phyloP scores from a whole-genome alignment of 139 green algal species.

The Volvox africanus region DNA sequence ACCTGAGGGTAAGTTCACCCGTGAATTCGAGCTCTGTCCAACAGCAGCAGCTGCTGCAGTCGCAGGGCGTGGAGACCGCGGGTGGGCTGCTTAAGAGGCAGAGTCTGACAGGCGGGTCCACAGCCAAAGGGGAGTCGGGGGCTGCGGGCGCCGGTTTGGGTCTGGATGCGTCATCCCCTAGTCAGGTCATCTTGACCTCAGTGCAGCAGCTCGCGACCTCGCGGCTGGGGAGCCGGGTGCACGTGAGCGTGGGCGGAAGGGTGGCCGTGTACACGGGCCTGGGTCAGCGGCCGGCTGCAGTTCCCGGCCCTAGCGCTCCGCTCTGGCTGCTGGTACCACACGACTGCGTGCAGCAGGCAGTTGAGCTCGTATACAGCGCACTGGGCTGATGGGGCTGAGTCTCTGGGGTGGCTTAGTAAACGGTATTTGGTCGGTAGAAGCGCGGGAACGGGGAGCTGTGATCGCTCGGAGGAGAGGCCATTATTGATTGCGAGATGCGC shows the following conservation, averaged over 20 bases:
- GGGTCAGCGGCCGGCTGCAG: background rate
- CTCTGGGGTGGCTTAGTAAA: no score
- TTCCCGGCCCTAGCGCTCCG: background rate
- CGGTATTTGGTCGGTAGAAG: no score
- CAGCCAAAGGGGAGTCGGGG: background rate
- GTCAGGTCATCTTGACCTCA: background rate
- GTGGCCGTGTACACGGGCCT: constrained; percentile 7
- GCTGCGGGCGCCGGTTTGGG: background rate
- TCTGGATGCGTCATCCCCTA: background rate
- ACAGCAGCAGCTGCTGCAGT: background rate
- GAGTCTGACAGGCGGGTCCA: background rate
- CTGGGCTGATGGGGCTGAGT: background rate
- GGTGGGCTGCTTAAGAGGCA: background rate
- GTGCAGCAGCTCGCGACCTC: constrained; percentile 12
- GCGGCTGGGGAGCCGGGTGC: constrained; percentile 14
- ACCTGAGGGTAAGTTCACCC: background rate
- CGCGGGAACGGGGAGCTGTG: no score
- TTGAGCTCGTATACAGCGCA: constrained; percentile 35
- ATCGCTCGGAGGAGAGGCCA: no score
- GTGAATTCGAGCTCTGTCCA: background rate
- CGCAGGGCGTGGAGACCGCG: background rate
- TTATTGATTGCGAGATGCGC: no score
- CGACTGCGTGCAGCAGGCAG: constrained; percentile 21
- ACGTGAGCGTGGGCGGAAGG: constrained; percentile 28
- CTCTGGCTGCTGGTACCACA: constrained; percentile 45